Conservation (phyloP, 2,329 filamentous ascomycete genomes). For the Furcasterigmium furcatum region DNA sequence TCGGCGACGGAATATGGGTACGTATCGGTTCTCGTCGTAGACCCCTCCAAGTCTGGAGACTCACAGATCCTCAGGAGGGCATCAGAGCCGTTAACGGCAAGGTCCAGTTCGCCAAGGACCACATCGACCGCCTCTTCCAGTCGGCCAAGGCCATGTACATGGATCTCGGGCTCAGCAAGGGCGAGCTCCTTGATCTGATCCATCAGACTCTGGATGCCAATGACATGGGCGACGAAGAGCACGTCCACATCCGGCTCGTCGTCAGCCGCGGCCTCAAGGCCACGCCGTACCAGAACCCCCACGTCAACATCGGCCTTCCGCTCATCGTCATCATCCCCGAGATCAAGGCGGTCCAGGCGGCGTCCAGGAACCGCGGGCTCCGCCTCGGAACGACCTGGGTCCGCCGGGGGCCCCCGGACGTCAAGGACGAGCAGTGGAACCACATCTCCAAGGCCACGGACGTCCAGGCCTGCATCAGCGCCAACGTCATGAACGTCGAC, state of each 20-base stretch:
- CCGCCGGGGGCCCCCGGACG: constrained; percentile 22
- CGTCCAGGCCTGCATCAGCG: constrained; percentile 23
- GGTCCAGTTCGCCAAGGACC: constrained; percentile 21
- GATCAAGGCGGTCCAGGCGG: constrained; percentile 18
- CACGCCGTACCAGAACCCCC: constrained; percentile 21
- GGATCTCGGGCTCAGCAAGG: constrained; percentile 20
- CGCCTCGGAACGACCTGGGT: constrained; percentile 22
- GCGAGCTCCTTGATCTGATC: constrained; percentile 16
- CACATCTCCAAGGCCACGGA: constrained; percentile 26
- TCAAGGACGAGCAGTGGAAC: constrained; percentile 27
- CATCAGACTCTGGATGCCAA: constrained; percentile 21
- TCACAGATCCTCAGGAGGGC: too few relatives aligned
- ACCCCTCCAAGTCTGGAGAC: too few relatives aligned
- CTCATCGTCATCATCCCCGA: constrained; percentile 25
- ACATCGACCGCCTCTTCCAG: constrained; percentile 22
- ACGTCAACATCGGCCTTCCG: constrained; percentile 21
- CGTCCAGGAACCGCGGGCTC: constrained; percentile 16
- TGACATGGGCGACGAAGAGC: constrained; percentile 17
- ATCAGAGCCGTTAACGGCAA: constrained; percentile 18
- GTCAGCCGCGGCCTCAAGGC: constrained; percentile 22
- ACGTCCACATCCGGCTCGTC: constrained; percentile 23
- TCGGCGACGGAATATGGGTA: constrained; percentile 23
- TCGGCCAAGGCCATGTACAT: constrained; percentile 24
- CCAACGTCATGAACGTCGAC: constrained; percentile 23
- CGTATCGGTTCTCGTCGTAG: not conserved